phyloP scores from a whole-genome alignment of 1,284 basidiomycete genomes.

The Tilletia caries region DNA sequence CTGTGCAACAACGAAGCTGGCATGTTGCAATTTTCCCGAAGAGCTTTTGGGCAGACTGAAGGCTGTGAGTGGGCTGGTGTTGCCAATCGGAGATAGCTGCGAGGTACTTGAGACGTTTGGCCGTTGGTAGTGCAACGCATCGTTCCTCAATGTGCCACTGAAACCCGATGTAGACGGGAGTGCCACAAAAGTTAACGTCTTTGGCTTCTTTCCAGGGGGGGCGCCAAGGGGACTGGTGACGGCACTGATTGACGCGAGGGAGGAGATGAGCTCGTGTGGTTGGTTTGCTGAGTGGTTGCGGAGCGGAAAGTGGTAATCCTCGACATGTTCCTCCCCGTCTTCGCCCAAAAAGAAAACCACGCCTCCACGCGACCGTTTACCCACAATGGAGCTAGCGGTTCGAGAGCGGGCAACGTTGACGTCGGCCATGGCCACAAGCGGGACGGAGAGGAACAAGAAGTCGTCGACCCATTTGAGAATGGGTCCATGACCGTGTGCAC shows the following conservation, averaged over 20 bases:
- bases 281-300: background rate
- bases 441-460: background rate
- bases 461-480: constrained; percentile 2
- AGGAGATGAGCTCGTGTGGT: background rate
- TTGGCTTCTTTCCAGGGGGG: background rate
- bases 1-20: background rate
- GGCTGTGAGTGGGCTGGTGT: background rate
- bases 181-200: background rate
- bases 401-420: background rate
- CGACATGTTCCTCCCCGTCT: background rate
- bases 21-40: background rate
- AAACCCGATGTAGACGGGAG: background rate
- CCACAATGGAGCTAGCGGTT: background rate
- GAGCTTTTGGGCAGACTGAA: background rate
- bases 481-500: background rate
- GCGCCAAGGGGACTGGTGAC: background rate
- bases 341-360: background rate
- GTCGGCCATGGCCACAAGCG: background rate
- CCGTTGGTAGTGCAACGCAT: background rate
- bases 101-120: background rate
- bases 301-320: background rate
- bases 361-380: background rate
- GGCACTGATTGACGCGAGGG: background rate
- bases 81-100: background rate
- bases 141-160: background rate